Percentiles rank a stretch among this genome's conserved stretches.
Evolutionary conservation across 2,329 filamentous ascomycete genomes (phyloP).

Genomic region (Lasiodiplodia hormozganensis): DNA sequence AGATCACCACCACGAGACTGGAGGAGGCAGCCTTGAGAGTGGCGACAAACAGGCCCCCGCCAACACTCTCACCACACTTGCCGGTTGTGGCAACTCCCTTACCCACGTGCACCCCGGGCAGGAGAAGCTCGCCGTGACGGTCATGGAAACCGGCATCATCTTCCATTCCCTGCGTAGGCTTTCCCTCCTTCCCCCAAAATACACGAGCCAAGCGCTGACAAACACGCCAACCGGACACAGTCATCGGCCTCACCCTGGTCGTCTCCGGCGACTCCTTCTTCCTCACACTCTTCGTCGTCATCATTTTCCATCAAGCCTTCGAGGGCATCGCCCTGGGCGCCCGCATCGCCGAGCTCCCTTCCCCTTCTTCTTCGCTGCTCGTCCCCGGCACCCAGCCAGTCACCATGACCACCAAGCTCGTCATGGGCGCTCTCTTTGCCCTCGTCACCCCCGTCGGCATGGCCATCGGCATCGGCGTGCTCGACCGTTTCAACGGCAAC

Average conservation of each 20-base stretch:
- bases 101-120: neutral
- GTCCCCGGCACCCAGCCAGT: slow-evolving; percentile 32
- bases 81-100: slow-evolving; percentile 35
- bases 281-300: slow-evolving; percentile 64
- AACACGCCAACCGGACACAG: slow-evolving; percentile 41
- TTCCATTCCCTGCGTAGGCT: slow-evolving; percentile 68
- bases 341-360: slow-evolving; percentile 68
- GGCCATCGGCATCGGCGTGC: slow-evolving; percentile 78
- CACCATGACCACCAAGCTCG: slow-evolving; percentile 57
- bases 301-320: slow-evolving; percentile 81
- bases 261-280: slow-evolving; percentile 60
- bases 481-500: slow-evolving; percentile 76
- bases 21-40: slow-evolving; percentile 32
- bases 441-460: slow-evolving; percentile 79
- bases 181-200: slow-evolving; percentile 51
- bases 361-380: neutral
- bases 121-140: slow-evolving; percentile 54
- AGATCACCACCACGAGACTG: slow-evolving; percentile 34
- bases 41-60: slow-evolving; percentile 35
- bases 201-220: neutral
- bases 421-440: slow-evolving; percentile 70
- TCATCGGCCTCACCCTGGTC: slow-evolving; percentile 69
- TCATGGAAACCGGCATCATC: slow-evolving; percentile 76
- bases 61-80: slow-evolving; percentile 52
- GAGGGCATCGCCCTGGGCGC: slow-evolving; percentile 77